Conservation (phyloP, 495 filamentous ascomycete genomes). For the Talaromyces proteolyticus region DNA sequence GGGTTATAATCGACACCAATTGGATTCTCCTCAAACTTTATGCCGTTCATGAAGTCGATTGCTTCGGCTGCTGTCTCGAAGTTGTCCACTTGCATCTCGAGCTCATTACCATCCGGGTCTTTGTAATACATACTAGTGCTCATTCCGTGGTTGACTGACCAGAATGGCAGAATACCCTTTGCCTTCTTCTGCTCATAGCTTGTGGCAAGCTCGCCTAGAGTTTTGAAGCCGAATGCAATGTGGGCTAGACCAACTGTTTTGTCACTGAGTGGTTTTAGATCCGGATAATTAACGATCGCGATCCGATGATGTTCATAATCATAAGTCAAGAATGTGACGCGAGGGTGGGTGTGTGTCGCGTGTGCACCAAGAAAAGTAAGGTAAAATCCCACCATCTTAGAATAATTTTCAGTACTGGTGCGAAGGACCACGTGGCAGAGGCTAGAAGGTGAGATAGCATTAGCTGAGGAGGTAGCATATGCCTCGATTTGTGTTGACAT, state of each 20-base stretch:
- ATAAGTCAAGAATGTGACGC: background rate
- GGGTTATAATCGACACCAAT: constrained; percentile 3
- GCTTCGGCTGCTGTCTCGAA: constrained; percentile 16
- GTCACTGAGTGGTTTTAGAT: background rate
- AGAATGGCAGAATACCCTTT: constrained; percentile 27
- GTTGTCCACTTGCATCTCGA: constrained; percentile 42
- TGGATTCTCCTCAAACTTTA: constrained; percentile 1
- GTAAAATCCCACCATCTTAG: background rate
- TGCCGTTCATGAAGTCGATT: background rate
- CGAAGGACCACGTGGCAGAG: background rate
- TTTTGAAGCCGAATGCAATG: background rate
- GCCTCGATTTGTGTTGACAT: background rate
- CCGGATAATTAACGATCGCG: background rate
- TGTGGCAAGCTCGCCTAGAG: background rate
- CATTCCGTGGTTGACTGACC: constrained; percentile 38
- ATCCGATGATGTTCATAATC: background rate
- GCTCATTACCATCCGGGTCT: constrained; percentile 40
- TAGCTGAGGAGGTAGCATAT: too few species aligned
- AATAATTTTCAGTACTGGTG: background rate
- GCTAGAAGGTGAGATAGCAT: background rate
- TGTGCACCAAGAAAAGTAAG: background rate
- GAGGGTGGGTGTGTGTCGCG: background rate
- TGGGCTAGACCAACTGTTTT: background rate
- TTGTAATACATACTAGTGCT: constrained; percentile 39
- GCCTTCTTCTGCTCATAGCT: constrained; percentile 13